Conservation (phyloP, 768 basidiomycete genomes). For the Macrolepiota dolichaula region DNA sequence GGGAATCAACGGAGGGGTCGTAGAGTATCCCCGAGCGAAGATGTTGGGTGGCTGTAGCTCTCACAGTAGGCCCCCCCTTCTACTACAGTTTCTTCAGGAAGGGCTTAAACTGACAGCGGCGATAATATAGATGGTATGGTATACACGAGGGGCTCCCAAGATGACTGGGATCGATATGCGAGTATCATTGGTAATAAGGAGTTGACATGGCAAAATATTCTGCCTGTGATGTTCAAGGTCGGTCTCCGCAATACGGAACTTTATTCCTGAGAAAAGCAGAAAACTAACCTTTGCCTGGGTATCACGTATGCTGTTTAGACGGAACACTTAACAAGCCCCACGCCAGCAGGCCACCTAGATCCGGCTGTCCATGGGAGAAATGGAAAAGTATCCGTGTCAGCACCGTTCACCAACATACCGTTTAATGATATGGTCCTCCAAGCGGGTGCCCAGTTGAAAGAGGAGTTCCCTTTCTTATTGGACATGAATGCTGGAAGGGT, state of each 20-base stretch:
- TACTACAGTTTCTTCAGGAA: background rate
- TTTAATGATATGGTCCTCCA: too few relatives aligned
- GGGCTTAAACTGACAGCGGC: background rate
- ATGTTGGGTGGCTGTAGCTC: conserved; percentile 14
- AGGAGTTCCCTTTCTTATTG: too few relatives aligned
- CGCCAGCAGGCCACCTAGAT: too few relatives aligned
- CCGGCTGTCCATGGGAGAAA: too few relatives aligned
- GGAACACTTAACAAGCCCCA: too few relatives aligned
- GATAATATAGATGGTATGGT: conserved; percentile 18
- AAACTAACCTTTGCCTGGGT: too few relatives aligned
- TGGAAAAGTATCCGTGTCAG: too few relatives aligned
- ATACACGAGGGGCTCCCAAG: conserved; percentile 17
- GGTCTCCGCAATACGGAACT: background rate
- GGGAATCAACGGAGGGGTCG: conserved; percentile 9
- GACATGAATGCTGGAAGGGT: too few relatives aligned
- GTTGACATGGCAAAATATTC: conserved; percentile 29
- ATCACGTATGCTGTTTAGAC: too few relatives aligned
- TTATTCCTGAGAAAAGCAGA: too few relatives aligned
- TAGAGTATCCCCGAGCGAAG: conserved; percentile 3
- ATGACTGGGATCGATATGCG: conserved; percentile 22
- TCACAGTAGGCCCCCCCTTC: background rate
- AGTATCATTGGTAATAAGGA: conserved; percentile 22
- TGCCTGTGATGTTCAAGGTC: conserved; percentile 13
- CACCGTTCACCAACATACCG: too few relatives aligned
- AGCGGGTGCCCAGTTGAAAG: too few relatives aligned